Evolutionary conservation across 2,329 filamentous ascomycete species (phyloP).

Genomic region (Hypoxylon sp.): DNA sequence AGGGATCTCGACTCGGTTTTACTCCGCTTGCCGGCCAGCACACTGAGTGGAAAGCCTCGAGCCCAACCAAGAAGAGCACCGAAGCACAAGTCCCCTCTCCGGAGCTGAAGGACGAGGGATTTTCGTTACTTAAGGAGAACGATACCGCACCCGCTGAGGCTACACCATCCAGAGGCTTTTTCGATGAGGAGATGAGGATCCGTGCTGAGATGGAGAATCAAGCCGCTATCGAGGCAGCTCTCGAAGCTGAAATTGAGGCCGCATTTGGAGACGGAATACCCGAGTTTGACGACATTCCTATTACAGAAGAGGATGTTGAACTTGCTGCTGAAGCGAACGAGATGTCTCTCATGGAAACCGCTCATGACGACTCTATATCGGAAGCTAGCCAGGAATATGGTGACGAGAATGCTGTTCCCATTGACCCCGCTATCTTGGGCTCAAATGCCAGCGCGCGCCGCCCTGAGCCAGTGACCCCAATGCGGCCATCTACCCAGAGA

Average conservation of each 20-base stretch:
- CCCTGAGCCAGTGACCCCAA: conserved; percentile 69
- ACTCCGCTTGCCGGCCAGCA: conserved; percentile 75
- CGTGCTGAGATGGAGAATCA: conserved; percentile 55
- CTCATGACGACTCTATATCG: conserved; percentile 67
- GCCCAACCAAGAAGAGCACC: conserved; percentile 62
- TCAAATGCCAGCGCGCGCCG: conserved; percentile 36
- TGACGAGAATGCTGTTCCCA: conserved; percentile 74
- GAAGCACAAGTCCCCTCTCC: conserved; percentile 48
- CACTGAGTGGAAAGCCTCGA: conserved; percentile 73
- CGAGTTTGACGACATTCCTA: conserved; percentile 63
- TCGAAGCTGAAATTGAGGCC: conserved; percentile 57
- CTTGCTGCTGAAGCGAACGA: conserved; percentile 72
- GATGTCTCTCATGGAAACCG: conserved; percentile 69
- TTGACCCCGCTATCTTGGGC: conserved; percentile 64
- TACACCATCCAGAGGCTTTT: conserved; percentile 66
- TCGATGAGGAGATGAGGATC: conserved; percentile 73
- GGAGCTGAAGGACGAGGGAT: conserved; percentile 46
- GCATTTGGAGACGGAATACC: conserved; percentile 53
- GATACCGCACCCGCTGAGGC: conserved; percentile 49
- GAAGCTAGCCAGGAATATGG: conserved; percentile 77
- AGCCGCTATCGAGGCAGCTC: conserved; percentile 56
- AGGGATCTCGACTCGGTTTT: conserved; percentile 66
- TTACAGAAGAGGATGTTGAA: conserved; percentile 70
- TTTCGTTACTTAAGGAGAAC: conserved; percentile 50
- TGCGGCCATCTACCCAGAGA: conserved; percentile 63